These are phyloP conservation scores for Xylaria nigripes DNA, from an alignment of 495 filamentous ascomycete species.

Conservation along the genomic window DNA sequence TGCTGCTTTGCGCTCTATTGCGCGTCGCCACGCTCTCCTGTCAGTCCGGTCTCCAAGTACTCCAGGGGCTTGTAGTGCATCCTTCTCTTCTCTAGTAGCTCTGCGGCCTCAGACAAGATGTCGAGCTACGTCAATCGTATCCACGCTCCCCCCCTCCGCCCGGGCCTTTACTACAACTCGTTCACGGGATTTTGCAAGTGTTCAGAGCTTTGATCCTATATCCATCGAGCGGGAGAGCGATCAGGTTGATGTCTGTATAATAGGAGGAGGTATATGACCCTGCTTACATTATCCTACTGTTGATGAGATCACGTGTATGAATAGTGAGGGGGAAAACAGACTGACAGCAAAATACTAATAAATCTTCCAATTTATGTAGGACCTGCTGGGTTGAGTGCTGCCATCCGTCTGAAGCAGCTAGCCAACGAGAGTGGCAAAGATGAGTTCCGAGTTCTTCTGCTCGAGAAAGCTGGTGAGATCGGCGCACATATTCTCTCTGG, in stretches of 20 bases:
- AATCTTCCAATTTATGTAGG: constrained; percentile 35
- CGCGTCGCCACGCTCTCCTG: constrained; percentile 15
- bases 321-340: not conserved
- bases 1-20: constrained; percentile 16
- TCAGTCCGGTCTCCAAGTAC: constrained; percentile 9
- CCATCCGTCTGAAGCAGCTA: constrained; percentile 90
- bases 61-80: constrained; percentile 4
- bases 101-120: constrained; percentile 10
- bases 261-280: constrained; percentile 63
- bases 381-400: constrained; percentile 83
- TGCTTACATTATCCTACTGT: not conserved
- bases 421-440: constrained; percentile 95
- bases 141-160: constrained; percentile 5
- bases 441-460: constrained; percentile 81
- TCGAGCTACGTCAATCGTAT: not conserved
- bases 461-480: constrained; percentile 94
- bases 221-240: constrained; percentile 79
- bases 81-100: constrained; percentile 11
- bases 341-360: not conserved
- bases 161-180: constrained; percentile 22
- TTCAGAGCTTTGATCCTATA: constrained; percentile 59
- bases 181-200: constrained; percentile 13
- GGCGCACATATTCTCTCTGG: constrained; percentile 94
- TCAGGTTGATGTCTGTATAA: constrained; percentile 91
- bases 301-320: not conserved